phyloP scores from a whole-genome alignment of 2,329 filamentous ascomycete genomes.

The Diplodia seriata region DNA sequence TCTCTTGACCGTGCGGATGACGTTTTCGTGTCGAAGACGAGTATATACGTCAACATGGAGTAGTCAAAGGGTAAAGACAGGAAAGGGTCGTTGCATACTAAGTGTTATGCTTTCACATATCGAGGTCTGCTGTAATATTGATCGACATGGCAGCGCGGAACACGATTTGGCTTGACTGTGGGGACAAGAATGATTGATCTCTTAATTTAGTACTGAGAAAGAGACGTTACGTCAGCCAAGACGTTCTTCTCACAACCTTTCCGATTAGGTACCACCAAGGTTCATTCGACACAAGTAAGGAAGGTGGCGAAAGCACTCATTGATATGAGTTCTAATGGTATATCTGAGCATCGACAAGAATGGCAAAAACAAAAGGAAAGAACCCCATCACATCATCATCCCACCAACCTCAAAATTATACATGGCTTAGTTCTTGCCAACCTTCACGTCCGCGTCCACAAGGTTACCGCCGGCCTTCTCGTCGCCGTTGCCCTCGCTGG shows the following conservation, averaged over 20 bases:
- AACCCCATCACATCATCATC: slow-evolving; percentile 10
- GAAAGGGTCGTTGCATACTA: not conserved
- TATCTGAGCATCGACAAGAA: slow-evolving; percentile 7
- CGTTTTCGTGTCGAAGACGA: too few relatives aligned
- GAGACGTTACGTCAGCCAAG: slow-evolving; percentile 1
- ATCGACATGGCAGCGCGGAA: not conserved
- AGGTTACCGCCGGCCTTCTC: not conserved
- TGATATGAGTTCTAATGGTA: not conserved
- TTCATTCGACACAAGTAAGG: not conserved
- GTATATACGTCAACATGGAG: not conserved
- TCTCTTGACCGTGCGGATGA: too few relatives aligned
- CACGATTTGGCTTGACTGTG: not conserved
- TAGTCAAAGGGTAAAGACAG: not conserved
- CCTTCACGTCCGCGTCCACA: not conserved
- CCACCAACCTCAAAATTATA: not conserved
- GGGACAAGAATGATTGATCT: slow-evolving; percentile 9
- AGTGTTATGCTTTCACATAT: not conserved
- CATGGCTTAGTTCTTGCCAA: not conserved
- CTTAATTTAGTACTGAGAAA: slow-evolving; percentile 7
- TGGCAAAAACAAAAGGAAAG: not conserved
- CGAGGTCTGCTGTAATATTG: not conserved
- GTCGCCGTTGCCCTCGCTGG: slow-evolving; percentile 3
- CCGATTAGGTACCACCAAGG: not conserved
- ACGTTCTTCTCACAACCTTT: not conserved
- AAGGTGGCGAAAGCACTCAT: not conserved